Evolutionary conservation across 345 rosid genomes (phyloP), one percentile per base, ranked within the genome.

Genomic region (Salix purpurea): DNA sequence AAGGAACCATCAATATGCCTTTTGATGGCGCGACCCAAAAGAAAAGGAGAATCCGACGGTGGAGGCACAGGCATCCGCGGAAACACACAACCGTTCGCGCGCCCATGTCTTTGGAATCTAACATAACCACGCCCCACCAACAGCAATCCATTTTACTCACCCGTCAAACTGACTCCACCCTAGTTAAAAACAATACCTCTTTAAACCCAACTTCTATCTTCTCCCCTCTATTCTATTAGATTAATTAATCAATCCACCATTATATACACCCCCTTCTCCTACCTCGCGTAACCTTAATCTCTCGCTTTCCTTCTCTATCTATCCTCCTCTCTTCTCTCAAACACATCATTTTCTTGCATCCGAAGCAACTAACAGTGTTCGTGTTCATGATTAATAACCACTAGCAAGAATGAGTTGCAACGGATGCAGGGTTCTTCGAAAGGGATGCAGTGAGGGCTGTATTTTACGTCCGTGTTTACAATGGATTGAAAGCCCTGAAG

Each of bases 401-500:
- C 7, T 5, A 69, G 15, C 19, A 69, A 46, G 28, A 26, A 95
- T 96, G 99, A 96, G 99, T 64, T 96, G 99, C 92, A 96, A 91
- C 87, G 99, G 99, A 0, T 96, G 98, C 84, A 84, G 98, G 78
- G 99, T 96, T 37, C 84, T 96, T 16, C 92, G 99, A 21, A 96
- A 96, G 79, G 99, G 99, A 3, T 96, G 99, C 89, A 92, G 99
- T 70, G 99, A 96, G 78, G 84, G 86, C 15, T 96, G 99, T 77
- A 86, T 96, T 56, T 80, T 96, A 48, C 90, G 99, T 14, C 96
- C 98, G 2, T 93, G 99, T 74, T 82, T 96, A 62, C 96, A 90
- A 77, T 90, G 97, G 98, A 96, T 96, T 73, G 98, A 93, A 56
- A 79, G 76, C 79, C 91, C 98, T 5, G 97, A 93, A 77, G 89